Base-by-base conservation (phyloP, 305 asterid genomes). In the Petunia hybrid region DNA sequence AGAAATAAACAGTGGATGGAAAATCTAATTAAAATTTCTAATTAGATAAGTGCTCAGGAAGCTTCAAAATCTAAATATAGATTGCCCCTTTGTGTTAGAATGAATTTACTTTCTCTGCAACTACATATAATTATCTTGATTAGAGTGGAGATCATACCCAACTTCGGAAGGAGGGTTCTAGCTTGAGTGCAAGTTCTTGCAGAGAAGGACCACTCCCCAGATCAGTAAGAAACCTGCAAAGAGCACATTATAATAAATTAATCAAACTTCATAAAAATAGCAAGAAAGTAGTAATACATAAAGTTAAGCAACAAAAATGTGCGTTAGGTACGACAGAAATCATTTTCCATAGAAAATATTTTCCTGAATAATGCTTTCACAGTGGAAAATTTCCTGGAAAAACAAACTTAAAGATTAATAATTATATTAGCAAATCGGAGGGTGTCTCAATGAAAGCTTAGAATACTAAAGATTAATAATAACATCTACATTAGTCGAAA, bases 161-260 rank as follows among this genome's bases (percentile, higher is more conserved):
- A 10, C 66, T 38, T 8, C 69, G 80, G 51, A 76, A 31, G 40
- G 59, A 57, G 2, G 80, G 80, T 76, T 76, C 80, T 38, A 76
- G 40, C 53, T 56, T 76, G 9, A 22, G 39, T 3, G 40, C 80
- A 56, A 56, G 42, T 39, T 76, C 69, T 4, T 56, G 68, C 66
- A 59, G 55, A n/a, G 80, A 56, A 60, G 38, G 45, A 8, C 53
- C 80, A 41, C 41, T n/a, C 80, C 38, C 59, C 66, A 76, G 16
- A 76, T 76, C 69, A 16, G 48, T 76, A 38, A 42, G 7, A 76
- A 40, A n/a, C 39, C 80, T 76, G 51, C 53, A 76, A 2, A 55
- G 9, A 59, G 3, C 55, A 14, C 14, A 10, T 22, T 31, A 57
- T n/a, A n/a, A 10, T 57, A n/a, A 13, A 3, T 59, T 13, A 4